phyloP scores from a whole-genome alignment of 192 early-diverging fungal species.

The Coemansia javaensis region DNA sequence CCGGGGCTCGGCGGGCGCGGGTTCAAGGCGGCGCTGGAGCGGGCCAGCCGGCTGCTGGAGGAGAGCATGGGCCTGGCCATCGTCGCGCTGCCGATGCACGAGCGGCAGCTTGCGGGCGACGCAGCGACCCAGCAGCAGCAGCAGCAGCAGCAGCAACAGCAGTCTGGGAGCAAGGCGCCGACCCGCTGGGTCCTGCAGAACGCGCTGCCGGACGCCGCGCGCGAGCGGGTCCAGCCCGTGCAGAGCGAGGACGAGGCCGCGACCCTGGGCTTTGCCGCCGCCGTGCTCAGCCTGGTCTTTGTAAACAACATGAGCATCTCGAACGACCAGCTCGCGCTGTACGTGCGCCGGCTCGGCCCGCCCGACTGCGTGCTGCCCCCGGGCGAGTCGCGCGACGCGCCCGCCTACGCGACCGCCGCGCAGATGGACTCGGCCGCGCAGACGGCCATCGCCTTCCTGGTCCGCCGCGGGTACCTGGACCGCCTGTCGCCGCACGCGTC shows the following conservation, averaged over 20 bases:
- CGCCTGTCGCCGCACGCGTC: slow-evolving; percentile 4
- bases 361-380: slow-evolving; percentile 13
- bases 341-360: slow-evolving; percentile 42
- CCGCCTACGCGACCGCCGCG: slow-evolving; percentile 8
- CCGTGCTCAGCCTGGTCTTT: slow-evolving; percentile 44
- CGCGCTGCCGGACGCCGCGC: slow-evolving; percentile 21
- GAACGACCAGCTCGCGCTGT: slow-evolving; percentile 38
- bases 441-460: slow-evolving; percentile 22
- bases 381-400: background rate
- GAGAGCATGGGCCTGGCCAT: slow-evolving; percentile 34
- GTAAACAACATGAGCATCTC: slow-evolving; percentile 47
- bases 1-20: slow-evolving; percentile 1
- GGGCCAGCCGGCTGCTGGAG: slow-evolving; percentile 24
- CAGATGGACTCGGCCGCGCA: slow-evolving; percentile 35
- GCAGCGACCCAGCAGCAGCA: background rate
- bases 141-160: too few relatives aligned
- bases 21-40: slow-evolving; percentile 11
- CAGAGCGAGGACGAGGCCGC: slow-evolving; percentile 13
- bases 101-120: slow-evolving; percentile 12
- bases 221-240: slow-evolving; percentile 17
- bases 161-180: slow-evolving; percentile 1
- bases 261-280: slow-evolving; percentile 31
- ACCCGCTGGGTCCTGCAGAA: slow-evolving; percentile 45
- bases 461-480: slow-evolving; percentile 28
- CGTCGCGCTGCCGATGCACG: slow-evolving; percentile 27